phyloP scores from a whole-genome alignment of 345 rosid species.

The Theobroma cacao region DNA sequence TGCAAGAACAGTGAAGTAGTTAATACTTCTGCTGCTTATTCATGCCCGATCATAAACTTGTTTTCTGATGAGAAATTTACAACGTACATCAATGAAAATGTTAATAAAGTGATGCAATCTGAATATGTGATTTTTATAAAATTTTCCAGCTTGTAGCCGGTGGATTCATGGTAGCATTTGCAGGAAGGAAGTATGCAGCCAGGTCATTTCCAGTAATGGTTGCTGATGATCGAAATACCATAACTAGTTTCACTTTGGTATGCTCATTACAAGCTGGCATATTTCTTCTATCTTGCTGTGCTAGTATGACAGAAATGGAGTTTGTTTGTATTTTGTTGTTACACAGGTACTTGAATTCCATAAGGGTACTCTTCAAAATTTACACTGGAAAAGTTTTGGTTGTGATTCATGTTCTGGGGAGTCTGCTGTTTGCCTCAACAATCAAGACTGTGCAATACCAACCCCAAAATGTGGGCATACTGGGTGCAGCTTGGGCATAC shows the following conservation, averaged over 20 bases:
- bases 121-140: background rate
- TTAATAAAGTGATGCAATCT: background rate
- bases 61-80: background rate
- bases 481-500: conserved; percentile 63
- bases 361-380: conserved; percentile 67
- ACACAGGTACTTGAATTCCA: conserved; percentile 79
- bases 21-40: background rate
- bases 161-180: conserved; percentile 89
- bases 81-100: background rate
- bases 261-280: background rate
- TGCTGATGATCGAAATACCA: conserved; percentile 56
- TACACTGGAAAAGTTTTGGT: conserved; percentile 80
- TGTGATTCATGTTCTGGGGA: conserved; percentile 54
- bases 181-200: conserved; percentile 91
- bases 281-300: too few species aligned
- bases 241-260: conserved; percentile 90
- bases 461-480: conserved; percentile 51
- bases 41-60: background rate
- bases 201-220: conserved; percentile 73
- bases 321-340: background rate
- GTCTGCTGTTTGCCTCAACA: conserved; percentile 46
- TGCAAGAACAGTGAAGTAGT: background rate
- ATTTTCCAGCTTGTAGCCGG: conserved; percentile 47
- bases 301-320: too few species aligned
- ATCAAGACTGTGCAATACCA: conserved; percentile 67